These are phyloP conservation scores for Colletotrichum liriopes DNA, from an alignment of 2,329 filamentous ascomycete species.

Conservation along the genomic window DNA sequence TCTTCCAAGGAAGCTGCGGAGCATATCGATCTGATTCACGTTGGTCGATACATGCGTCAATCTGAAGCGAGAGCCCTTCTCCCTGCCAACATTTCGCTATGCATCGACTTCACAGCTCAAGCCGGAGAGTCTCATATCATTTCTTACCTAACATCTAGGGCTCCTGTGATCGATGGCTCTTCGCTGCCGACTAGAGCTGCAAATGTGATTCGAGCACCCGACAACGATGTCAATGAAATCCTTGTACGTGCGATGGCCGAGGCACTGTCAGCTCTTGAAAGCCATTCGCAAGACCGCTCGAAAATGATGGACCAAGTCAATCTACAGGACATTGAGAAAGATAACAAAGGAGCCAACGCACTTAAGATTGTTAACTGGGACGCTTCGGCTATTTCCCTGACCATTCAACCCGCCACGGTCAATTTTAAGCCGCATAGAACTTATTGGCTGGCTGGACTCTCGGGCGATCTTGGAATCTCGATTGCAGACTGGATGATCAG, in stretches of 20 bases:
- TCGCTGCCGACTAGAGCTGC: not conserved
- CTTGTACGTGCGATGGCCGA: not conserved
- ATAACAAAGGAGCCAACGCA: not conserved
- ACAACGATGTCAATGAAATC: not conserved
- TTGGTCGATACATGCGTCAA: conserved; percentile 5
- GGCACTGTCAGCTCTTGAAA: not conserved
- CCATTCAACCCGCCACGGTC: conserved; percentile 7
- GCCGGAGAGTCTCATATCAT: not conserved
- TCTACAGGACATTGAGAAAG: not conserved
- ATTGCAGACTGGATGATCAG: conserved; percentile 54
- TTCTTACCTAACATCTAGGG: not conserved
- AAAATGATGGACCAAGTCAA: not conserved
- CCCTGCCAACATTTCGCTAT: not conserved
- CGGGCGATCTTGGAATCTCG: conserved; percentile 53
- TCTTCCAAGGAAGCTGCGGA: not conserved
- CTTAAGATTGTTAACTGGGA: conserved; percentile 5
- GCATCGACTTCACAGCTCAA: not conserved
- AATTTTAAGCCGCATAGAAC: conserved; percentile 45
- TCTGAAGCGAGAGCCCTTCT: not conserved
- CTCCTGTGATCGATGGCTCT: not conserved
- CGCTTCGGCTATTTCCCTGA: not conserved
- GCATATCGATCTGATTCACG: not conserved
- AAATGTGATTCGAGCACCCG: not conserved
- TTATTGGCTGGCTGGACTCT: conserved; percentile 51
- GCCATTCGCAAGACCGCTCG: too few species aligned